Evolutionary conservation across 1,284 basidiomycete genomes (phyloP), one percentile per base, ranked within the genome.

Genomic region (Cryptococcus depauperatus): DNA sequence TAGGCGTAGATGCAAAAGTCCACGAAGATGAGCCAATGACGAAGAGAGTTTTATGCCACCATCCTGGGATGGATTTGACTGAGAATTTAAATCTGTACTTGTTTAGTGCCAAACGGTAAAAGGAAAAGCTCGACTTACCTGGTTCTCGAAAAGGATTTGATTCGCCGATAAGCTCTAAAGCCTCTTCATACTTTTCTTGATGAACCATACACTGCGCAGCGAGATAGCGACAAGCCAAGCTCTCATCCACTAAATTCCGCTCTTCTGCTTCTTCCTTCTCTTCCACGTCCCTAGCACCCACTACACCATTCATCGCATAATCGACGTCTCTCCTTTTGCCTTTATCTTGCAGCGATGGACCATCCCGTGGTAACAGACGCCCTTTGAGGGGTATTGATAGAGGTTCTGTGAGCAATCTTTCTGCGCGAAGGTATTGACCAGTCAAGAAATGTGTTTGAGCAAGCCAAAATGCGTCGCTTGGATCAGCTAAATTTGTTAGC

Each of bases 381-480:
- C n/a, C 37, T 35, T 44, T 46, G 10, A 58, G 41, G 70, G 76
- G 23, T 75, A 75, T 50, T 0, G 62, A 64, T 13, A 70, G 52
- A 0, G 89, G 86, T 23, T 85, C 79, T 0, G 84, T 89, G 35
- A 99, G 78, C 16, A 99, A 76, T 39, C 85, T 80, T 68, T 96
- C 91, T 1, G 95, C 92, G 32, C 91, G 85, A 6, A 87, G 83
- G 68, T 93, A 98, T 55, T 96, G 88, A 56, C 92, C 84, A 4
- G 85, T 91, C 71, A 91, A 82, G 67, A 96, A 99, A 72, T 91
- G 91, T 0, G 87, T 88, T 67, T 98, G 93, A 1, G 95, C 93
- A 14, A 99, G 80, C 90, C 93, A 97, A 70, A 97, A 98, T 8
- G 91, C 95, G 70, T 99, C 95, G 67, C 93, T 92, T 26, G 87